phyloP scores from a whole-genome alignment of 768 basidiomycete genomes.

The Melanogaster broomeanus region DNA sequence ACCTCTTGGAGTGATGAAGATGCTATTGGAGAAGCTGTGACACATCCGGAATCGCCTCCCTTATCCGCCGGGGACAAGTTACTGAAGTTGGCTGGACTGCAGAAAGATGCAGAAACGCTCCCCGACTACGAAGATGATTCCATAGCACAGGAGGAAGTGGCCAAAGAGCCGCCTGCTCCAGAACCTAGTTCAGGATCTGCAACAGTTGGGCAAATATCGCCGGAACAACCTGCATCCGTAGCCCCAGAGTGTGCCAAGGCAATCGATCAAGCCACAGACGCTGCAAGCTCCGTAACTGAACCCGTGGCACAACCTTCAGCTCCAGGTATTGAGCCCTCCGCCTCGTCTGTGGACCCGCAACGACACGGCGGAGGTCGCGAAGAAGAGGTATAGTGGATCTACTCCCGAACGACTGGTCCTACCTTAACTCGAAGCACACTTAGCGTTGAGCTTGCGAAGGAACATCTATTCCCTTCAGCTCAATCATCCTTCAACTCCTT shows the following conservation, averaged over 20 bases:
- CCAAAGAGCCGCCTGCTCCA: neutral
- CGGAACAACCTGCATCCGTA: slow-evolving; percentile 1
- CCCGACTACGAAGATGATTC: slow-evolving; percentile 60
- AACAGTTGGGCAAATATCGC: neutral
- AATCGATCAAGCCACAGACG: neutral
- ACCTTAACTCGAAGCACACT: slow-evolving; percentile 6
- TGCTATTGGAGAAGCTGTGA: slow-evolving; percentile 2
- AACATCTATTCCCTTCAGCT: slow-evolving; percentile 48
- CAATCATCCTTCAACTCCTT: slow-evolving; percentile 22
- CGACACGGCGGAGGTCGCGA: slow-evolving; percentile 22
- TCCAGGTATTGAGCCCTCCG: slow-evolving; percentile 2
- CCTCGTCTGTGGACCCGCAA: slow-evolving; percentile 6
- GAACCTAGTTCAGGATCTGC: slow-evolving; percentile 2
- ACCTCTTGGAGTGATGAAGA: slow-evolving; percentile 23
- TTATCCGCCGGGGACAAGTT: slow-evolving; percentile 47
- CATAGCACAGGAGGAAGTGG: slow-evolving; percentile 11
- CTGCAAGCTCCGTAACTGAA: neutral
- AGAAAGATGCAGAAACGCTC: slow-evolving; percentile 41
- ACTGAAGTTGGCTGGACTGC: slow-evolving; percentile 50
- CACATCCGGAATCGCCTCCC: slow-evolving; percentile 1
- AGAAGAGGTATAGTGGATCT: slow-evolving; percentile 22
- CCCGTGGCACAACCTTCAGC: slow-evolving; percentile 11
- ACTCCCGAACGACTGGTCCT: neutral
- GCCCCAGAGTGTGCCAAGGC: slow-evolving; percentile 2
- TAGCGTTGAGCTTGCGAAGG: slow-evolving; percentile 45